Percentiles rank a stretch among this genome's conserved stretches.
Evolutionary conservation across 345 rosid genomes (phyloP).

Genomic region (Lepidium sativum): DNA sequence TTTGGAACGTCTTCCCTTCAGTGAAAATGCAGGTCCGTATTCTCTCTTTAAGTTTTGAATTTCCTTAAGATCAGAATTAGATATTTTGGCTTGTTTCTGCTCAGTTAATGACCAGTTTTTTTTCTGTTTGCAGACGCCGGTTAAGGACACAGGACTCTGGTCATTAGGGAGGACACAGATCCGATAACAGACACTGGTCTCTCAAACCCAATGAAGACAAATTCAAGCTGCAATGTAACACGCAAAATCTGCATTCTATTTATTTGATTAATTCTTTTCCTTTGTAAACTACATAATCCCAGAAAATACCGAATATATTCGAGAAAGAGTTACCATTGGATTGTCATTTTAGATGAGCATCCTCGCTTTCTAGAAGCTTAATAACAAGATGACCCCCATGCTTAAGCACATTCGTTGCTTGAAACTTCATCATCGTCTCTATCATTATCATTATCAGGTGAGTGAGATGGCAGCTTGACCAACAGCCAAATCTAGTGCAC

Average conservation of each 20-base stretch:
- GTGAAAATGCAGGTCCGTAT: conserved; percentile 58
- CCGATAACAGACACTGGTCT: conserved; percentile 30
- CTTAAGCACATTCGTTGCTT: conserved; percentile 34
- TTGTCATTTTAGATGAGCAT: conserved; percentile 23
- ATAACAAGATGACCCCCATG: conserved; percentile 75
- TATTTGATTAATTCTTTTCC: not conserved
- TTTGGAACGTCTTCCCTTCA: conserved; percentile 94
- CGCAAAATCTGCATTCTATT: not conserved
- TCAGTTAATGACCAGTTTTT: not conserved
- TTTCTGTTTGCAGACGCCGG: conserved; percentile 55
- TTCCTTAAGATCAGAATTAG: not conserved
- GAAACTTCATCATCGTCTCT: conserved; percentile 5
- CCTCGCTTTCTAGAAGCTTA: conserved; percentile 91
- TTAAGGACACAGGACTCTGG: conserved; percentile 92
- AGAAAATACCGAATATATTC: not conserved
- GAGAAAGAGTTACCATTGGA: not conserved
- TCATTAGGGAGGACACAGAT: conserved; percentile 83
- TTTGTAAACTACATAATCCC: not conserved
- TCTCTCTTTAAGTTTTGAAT: not conserved
- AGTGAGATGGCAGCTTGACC: conserved; percentile 38
- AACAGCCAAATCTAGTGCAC: conserved; percentile 79
- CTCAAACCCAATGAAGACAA: too few species aligned
- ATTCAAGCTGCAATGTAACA: conserved; percentile 12
- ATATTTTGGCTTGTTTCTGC: not conserved
- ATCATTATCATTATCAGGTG: conserved; percentile 17